Conservation (phyloP, 352 stramenopile genomes). For the Phytophthora agathidicida region DNA sequence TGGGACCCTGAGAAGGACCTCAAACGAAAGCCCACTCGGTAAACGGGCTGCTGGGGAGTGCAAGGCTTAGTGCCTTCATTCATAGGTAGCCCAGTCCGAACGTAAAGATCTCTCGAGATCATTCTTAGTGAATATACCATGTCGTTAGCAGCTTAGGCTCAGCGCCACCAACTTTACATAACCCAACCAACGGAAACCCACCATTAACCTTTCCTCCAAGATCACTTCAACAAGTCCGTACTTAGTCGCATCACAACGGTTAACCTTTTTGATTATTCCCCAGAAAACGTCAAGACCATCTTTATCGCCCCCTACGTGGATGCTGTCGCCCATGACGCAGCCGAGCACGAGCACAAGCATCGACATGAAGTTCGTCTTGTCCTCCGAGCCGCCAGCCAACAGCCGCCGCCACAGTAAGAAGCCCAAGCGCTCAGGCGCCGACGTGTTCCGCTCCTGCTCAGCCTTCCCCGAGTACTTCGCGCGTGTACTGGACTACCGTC, state of each 20-base stretch:
- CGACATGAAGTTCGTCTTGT: slow-evolving; percentile 32
- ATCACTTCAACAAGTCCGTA: slow-evolving; percentile 17
- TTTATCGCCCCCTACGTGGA: slow-evolving; percentile 6
- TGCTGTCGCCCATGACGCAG: slow-evolving; percentile 28
- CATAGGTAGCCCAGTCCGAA: no score
- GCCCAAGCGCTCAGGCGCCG: slow-evolving; percentile 10
- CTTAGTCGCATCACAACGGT: slow-evolving; percentile 5
- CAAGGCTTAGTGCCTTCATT: no score
- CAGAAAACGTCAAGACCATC: neutral
- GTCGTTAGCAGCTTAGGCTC: no score
- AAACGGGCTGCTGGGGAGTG: no score
- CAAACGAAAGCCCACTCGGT: no score
- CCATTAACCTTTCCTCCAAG: no score
- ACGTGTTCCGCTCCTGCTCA: slow-evolving; percentile 80
- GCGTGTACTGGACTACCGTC: slow-evolving; percentile 79
- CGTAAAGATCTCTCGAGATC: no score
- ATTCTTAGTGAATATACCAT: no score
- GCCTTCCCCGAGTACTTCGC: slow-evolving; percentile 84
- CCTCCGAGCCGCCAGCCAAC: neutral
- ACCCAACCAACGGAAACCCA: no score
- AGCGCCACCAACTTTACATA: no score
- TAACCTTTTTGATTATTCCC: slow-evolving; percentile 6
- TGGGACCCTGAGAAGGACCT: no score
- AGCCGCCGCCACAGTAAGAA: slow-evolving; percentile 19
- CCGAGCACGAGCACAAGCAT: slow-evolving; percentile 37